Evolutionary conservation across 805 yeast genomes (phyloP), one percentile per base, ranked within the genome.

Genomic region (Teunomyces atbi): DNA sequence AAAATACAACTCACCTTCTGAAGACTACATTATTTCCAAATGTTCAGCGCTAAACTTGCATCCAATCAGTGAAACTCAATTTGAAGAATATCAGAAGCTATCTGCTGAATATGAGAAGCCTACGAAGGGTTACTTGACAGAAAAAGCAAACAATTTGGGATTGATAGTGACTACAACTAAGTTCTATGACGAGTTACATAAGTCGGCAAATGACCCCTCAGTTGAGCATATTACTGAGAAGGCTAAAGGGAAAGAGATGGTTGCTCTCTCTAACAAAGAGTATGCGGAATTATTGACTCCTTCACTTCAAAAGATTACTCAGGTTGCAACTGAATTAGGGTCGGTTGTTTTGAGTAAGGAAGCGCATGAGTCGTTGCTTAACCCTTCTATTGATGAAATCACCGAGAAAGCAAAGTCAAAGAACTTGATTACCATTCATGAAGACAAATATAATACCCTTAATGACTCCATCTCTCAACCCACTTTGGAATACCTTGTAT

Each of bases 131-230:
- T 69, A 68, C 45, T 50, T 69, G 15, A 63, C 68, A 1, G 39
- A 53, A 4, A 69, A 66, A 48, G 73, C 76, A 11, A 65, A 66
- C 48, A 60, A 64, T 15, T 45, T 65, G 33, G 73, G 73, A 1
- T 53, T 65, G 19, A 62, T 62, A 16, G 55, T 69, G 2, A 53
- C 70, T 0, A 50, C 73, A 1, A 45, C 66, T 1, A 51, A 55
- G 15, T 57, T 58, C 16, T 62, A 66, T 42, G 73, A 69, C 16
- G 61, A 65, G 26, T 50, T 71, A 33, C 60, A 55, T 3, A 51
- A 52, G n/a, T 45, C 47, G 20, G 62, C 65, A 0, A 52, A 65
- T 20, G 48, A 51, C 6, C 71, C 71, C 6, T 32, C 57, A 1
- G 19, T 50, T 2, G 69, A 64, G 2, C 63, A 62, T 34, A 36